Evolutionary conservation across 768 basidiomycete genomes (phyloP).

Genomic region (Symmetrospora coprosmae): DNA sequence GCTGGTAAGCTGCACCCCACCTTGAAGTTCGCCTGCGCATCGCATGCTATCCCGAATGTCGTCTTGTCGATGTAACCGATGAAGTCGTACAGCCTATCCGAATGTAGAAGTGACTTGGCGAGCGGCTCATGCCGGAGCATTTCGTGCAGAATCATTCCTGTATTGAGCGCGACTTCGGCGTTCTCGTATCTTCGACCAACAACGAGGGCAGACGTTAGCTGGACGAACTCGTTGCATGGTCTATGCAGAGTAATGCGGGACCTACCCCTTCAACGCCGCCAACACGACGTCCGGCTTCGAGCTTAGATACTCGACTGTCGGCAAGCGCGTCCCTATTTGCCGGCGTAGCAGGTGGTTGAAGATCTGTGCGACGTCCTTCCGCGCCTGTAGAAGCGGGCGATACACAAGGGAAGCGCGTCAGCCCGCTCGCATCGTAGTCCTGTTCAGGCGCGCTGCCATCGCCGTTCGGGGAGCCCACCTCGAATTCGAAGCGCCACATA

Average conservation of each 20-base stretch:
- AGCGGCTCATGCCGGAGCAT: constrained; percentile 88
- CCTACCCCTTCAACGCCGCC: constrained; percentile 58
- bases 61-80: constrained; percentile 93
- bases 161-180: constrained; percentile 90
- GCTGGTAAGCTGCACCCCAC: constrained; percentile 34
- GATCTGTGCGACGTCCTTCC: constrained; percentile 42
- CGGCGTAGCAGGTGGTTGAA: constrained; percentile 45
- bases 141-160: constrained; percentile 93
- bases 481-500: constrained; percentile 81
- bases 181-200: constrained; percentile 60
- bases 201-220: not conserved
- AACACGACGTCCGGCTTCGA: constrained; percentile 62
- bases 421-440: not conserved
- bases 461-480: constrained; percentile 46
- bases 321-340: constrained; percentile 83
- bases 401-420: constrained; percentile 39
- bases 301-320: constrained; percentile 86
- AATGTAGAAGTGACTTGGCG: constrained; percentile 74
- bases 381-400: constrained; percentile 35
- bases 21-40: constrained; percentile 92
- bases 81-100: constrained; percentile 94
- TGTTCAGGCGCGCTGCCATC: not conserved
- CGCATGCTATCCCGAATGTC: constrained; percentile 94
- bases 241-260: not conserved
- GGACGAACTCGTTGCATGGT: not conserved